Base-by-base conservation (phyloP, 768 basidiomycete genomes). In the Agaricus subrufescens region DNA sequence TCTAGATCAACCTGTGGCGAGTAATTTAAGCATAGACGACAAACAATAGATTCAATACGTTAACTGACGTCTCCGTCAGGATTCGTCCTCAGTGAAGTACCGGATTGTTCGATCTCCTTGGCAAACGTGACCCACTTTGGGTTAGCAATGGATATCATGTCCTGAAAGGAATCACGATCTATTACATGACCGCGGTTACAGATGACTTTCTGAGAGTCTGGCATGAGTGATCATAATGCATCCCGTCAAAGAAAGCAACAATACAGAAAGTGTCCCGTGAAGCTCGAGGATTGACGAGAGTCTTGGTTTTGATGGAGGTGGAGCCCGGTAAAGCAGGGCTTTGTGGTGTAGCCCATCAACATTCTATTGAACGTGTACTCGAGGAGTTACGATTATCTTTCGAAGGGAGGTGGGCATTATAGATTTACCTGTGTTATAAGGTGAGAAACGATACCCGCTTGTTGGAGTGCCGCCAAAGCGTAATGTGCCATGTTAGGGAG, bases 271-370 rank as follows among this genome's bases (percentile, higher is more conserved):
- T 15, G 87, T 91, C 19, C 94, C 94, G 67, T 98, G 94, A 7
- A 98, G 79, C 66, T 96, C 92, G 25, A 97, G 73, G 44, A 94
- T 84, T 26, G 62, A 71, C 67, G 61, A 68, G 51, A 60, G 19
- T 19, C 19, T 71, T 48, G 68, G 65, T n/a, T 64, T 65, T 67
- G 71, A 58, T 65, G 70, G 71, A 69, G 55, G 34, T 23, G 60
- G 52, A 7, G 68, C 65, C 23, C 68, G 60, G 48, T 65, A 62
- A 71, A 70, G 55, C 19, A 89, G 70, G 7, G 92, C 90, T 70
- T 91, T 92, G 50, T 85, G 85, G 65, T 98, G 95, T 5, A 98
- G 81, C 2, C 94, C 94, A 64, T 98, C 96, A n/a, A 98, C 95
- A 61, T 91, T 91, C 77, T 87, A 52, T 29, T 46, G 15, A 25